Base-by-base conservation (phyloP, 2,329 filamentous ascomycete genomes). In the Sclerotinia nivalis region DNA sequence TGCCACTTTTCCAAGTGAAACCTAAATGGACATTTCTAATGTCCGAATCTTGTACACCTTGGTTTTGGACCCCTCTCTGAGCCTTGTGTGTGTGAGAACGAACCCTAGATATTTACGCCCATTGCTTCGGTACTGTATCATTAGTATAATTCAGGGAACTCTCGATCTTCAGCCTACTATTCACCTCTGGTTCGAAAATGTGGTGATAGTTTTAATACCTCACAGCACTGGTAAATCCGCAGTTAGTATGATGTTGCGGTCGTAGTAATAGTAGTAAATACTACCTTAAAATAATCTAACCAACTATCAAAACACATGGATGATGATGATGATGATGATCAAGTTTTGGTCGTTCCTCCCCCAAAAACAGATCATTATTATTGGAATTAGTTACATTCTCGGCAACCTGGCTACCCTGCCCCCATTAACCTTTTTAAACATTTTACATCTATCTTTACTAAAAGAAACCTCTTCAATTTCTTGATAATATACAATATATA, bases 21-120 rank as follows among this genome's bases (percentile, higher is more conserved):
- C 61, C 61, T 65, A 40, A 65, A 65, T 65, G 47, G 61, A 65
- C 61, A 52, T 65, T 62, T 49, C 52, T 15, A 65, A 65, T 52
- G 61, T 52, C 61, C 61, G 61, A 13, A 15, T 58, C 34, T 58
- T n/a, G 31, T 37, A 22, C 34, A 52, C 31, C 40, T 50, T 40
- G 34, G 25, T 64, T 28, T 52, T 50, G 40, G 45, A 49, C 60
- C 34, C 45, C 45, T 50, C 54, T 18, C 31, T 50, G 45, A 64
- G 60, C 47, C 34, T 40, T 64, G 60, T 52, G 22, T 50, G 9
- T 43, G 25, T 55, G 54, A 56, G 54, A 56, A 34, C 20, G 20
- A 56, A 18, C 28, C 28, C 54, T 31, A 56, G 54, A 31, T 20
- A 34, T 31, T 34, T 34, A 55, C 15, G 28, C 28, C 52, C 52